Evolutionary conservation across 768 basidiomycete species (phyloP).

Genomic region (Boletus coccyginus): DNA sequence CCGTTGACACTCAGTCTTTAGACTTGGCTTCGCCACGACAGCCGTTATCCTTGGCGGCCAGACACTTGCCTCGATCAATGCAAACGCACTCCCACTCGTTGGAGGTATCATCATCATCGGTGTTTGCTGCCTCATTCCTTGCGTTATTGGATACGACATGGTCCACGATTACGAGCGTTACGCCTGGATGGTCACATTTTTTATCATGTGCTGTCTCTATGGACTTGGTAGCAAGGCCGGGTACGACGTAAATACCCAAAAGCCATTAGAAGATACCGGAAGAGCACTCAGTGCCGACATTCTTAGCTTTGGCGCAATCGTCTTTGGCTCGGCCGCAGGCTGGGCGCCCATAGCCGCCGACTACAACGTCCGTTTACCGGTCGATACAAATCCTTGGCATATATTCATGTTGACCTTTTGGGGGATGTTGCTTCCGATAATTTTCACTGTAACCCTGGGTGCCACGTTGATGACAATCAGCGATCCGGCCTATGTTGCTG

Average conservation of each 20-base stretch:
- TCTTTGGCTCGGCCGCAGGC: constrained; percentile 48
- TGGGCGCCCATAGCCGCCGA: constrained; percentile 56
- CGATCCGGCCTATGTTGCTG: constrained; percentile 36
- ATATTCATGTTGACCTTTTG: constrained; percentile 51
- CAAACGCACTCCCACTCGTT: constrained; percentile 43
- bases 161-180: constrained; percentile 53
- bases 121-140: constrained; percentile 41
- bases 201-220: constrained; percentile 51
- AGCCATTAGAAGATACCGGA: constrained; percentile 42
- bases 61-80: constrained; percentile 44
- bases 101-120: constrained; percentile 49
- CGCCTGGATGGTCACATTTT: constrained; percentile 47
- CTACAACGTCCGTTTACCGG: constrained; percentile 51
- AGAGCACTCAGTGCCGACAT: constrained; percentile 44
- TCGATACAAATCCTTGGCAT: constrained; percentile 37
- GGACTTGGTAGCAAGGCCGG: constrained; percentile 48
- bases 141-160: constrained; percentile 46
- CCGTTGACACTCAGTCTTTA: constrained; percentile 7
- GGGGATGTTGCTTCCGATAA: constrained; percentile 47
- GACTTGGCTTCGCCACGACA: constrained; percentile 47
- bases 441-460: constrained; percentile 36
- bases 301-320: constrained; percentile 50
- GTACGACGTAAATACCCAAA: constrained; percentile 44
- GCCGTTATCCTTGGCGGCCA: constrained; percentile 56
- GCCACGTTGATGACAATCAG: constrained; percentile 44